phyloP scores from a whole-genome alignment of 257 asterid genomes.

The Fraxinus cuspidata region DNA sequence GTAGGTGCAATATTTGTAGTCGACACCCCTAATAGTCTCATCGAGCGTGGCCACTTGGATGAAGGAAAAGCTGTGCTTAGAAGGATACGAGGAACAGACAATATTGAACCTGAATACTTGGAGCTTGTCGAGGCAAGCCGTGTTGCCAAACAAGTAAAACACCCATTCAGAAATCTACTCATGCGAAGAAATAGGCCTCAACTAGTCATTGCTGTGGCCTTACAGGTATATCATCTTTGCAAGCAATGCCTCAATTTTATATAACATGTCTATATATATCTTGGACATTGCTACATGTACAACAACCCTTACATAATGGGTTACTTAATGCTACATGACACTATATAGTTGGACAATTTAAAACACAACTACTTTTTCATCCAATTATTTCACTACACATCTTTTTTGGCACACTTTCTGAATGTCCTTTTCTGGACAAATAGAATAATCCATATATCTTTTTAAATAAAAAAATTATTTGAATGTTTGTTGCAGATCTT shows the following conservation, averaged over 20 bases:
- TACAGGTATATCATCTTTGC: slow-evolving; percentile 51
- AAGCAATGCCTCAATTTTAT: neutral
- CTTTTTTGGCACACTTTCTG: too few species aligned
- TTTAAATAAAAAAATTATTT: too few species aligned
- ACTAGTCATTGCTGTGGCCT: slow-evolving; percentile 64
- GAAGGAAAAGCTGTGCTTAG: slow-evolving; percentile 70
- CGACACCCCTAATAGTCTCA: slow-evolving; percentile 89
- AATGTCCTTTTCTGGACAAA: too few species aligned
- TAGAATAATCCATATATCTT: too few species aligned
- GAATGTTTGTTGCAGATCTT: slow-evolving; percentile 48
- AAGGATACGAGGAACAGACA: slow-evolving; percentile 73
- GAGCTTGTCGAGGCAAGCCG: slow-evolving; percentile 89
- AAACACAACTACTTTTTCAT: too few species aligned
- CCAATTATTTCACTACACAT: too few species aligned
- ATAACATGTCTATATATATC: too few species aligned
- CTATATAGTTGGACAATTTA: too few species aligned
- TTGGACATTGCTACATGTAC: too few species aligned
- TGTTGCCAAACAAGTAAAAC: slow-evolving; percentile 71
- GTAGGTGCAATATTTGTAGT: slow-evolving; percentile 68
- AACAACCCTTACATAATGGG: too few species aligned
- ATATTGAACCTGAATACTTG: slow-evolving; percentile 72
- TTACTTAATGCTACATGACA: too few species aligned
- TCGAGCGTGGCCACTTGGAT: slow-evolving; percentile 74
- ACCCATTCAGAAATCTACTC: slow-evolving; percentile 88
- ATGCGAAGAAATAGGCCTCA: slow-evolving; percentile 77